Conservation (phyloP, 2,329 filamentous ascomycete genomes). For the Stagonosporopsis tanaceti region DNA sequence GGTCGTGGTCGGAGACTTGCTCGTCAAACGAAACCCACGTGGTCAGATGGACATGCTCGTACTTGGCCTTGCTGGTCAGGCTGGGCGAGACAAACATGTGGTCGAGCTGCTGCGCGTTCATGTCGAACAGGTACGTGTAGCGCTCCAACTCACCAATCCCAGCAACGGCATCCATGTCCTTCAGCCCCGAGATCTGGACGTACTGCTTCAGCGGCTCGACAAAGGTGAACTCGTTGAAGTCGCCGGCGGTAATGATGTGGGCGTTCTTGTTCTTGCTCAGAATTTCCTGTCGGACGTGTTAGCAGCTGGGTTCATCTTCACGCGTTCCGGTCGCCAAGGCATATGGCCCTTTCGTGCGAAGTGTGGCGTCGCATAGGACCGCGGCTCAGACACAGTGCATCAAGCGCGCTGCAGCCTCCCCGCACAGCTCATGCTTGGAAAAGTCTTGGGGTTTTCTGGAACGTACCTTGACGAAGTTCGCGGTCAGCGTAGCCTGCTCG, state of each 20-base stretch:
- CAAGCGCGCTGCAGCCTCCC: conserved; percentile 26
- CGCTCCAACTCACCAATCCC: conserved; percentile 64
- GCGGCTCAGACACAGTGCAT: conserved; percentile 12
- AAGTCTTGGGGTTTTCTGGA: conserved; percentile 7
- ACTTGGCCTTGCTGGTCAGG: conserved; percentile 56
- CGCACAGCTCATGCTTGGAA: conserved; percentile 18
- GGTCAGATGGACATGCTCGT: conserved; percentile 76
- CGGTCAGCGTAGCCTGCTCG: conserved; percentile 66
- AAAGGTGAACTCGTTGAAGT: conserved; percentile 77
- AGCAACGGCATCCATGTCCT: conserved; percentile 69
- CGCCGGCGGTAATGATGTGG: conserved; percentile 67
- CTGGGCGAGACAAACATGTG: conserved; percentile 71
- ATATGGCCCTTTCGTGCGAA: conserved; percentile 25
- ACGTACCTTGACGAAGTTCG: conserved; percentile 49
- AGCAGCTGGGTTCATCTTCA: conserved; percentile 37
- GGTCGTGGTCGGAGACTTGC: conserved; percentile 73
- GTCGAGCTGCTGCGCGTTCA: conserved; percentile 74
- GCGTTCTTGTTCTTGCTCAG: conserved; percentile 65
- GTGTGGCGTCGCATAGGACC: conserved; percentile 24
- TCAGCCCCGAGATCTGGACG: conserved; percentile 60
- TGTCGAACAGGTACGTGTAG: conserved; percentile 75
- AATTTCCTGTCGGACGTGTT: conserved; percentile 52
- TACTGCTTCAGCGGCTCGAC: conserved; percentile 68
- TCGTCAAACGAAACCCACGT: conserved; percentile 65
- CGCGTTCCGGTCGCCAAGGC: not conserved